Conservation (phyloP, 148 eudicot genomes). For the Salicornia ramosissima region DNA sequence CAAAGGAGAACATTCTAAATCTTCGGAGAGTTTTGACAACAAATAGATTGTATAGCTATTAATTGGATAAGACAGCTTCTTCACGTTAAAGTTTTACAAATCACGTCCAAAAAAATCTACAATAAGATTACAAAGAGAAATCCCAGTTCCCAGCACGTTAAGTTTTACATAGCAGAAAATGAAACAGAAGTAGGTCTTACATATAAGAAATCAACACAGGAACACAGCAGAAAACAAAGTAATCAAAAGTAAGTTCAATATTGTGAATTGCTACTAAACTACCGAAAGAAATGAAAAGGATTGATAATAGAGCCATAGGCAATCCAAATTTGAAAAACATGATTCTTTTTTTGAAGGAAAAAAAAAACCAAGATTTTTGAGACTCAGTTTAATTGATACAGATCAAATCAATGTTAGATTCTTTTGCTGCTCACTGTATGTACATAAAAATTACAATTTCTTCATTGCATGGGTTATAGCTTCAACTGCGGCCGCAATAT, state of each 20-base stretch:
- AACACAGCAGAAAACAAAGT: neutral
- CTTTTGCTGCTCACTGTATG: neutral
- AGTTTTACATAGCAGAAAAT: no score
- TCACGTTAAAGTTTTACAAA: neutral
- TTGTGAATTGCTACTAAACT: neutral
- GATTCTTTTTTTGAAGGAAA: no score
- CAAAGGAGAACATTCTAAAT: neutral
- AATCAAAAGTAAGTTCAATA: neutral
- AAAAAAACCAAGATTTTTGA: no score
- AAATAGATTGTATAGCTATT: neutral
- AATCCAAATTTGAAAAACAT: neutral
- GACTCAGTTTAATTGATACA: neutral
- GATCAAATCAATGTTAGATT: neutral
- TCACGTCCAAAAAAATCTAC: no score
- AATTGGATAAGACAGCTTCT: neutral
- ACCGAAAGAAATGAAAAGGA: neutral
- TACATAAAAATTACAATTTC: neutral
- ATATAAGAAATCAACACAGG: neutral
- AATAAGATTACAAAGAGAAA: neutral
- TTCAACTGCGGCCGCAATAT: neutral
- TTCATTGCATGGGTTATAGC: neutral
- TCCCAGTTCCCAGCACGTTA: neutral
- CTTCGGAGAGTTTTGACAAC: neutral
- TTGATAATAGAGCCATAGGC: neutral
- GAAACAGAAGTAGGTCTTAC: neutral